phyloP scores from a whole-genome alignment of 352 stramenopile genomes.

The Ophiocytium majus region DNA sequence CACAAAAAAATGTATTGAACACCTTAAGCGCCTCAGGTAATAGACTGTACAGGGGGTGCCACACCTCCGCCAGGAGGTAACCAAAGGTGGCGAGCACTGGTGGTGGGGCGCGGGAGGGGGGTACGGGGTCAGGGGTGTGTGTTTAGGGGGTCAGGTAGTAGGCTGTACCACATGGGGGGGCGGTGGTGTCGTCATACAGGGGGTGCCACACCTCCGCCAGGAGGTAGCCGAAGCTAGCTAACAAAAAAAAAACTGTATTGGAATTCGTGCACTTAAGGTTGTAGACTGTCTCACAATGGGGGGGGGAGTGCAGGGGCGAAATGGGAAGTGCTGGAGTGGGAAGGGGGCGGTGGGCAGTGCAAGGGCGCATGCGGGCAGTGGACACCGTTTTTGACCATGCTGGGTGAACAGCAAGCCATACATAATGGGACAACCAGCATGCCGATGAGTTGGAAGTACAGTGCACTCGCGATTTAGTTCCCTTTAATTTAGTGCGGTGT shows the following conservation, averaged over 20 bases:
- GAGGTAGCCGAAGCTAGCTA: slow-evolving; percentile 54
- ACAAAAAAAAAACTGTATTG: too few species aligned
- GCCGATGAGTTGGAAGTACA: too few species aligned
- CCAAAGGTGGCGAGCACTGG: slow-evolving; percentile 55
- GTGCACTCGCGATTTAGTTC: too few species aligned
- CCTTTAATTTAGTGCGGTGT: not conserved
- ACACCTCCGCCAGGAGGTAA: slow-evolving; percentile 55
- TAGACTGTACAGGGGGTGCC: slow-evolving; percentile 50
- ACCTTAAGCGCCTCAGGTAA: too few species aligned
- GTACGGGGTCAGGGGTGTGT: not conserved
- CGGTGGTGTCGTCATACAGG: not conserved
- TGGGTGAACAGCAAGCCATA: too few species aligned
- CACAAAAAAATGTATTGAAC: too few species aligned
- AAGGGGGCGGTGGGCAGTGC: not conserved
- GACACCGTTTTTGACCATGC: not conserved
- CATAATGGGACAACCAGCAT: too few species aligned
- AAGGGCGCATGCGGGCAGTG: not conserved
- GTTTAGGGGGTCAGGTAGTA: not conserved
- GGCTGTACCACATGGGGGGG: too few species aligned
- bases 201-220: slow-evolving; percentile 50
- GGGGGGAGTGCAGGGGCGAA: not conserved
- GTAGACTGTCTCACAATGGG: too few species aligned
- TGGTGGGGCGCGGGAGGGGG: too few species aligned
- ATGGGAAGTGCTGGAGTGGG: not conserved
- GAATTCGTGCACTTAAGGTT: too few species aligned